phyloP scores from a whole-genome alignment of 768 basidiomycete genomes.

The Kockovaella imperatae region DNA sequence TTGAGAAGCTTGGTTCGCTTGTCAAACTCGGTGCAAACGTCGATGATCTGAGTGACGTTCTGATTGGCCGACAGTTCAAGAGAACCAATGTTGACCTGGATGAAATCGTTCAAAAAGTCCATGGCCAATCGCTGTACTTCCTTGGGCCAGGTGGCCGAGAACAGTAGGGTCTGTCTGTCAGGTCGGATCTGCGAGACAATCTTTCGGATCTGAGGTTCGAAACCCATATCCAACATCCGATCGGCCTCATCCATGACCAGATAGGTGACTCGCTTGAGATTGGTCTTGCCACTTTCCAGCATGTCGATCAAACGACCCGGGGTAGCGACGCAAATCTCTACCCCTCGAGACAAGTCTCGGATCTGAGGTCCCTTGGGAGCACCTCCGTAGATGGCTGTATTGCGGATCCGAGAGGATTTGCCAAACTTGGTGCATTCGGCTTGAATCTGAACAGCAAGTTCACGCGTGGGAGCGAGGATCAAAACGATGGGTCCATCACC shows the following conservation, averaged over 20 bases:
- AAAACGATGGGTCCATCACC: slow-evolving; percentile 97
- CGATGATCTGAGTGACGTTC: slow-evolving; percentile 91
- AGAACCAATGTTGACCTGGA: slow-evolving; percentile 98
- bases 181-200: slow-evolving; percentile 95
- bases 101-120: slow-evolving; percentile 94
- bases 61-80: slow-evolving; percentile 98
- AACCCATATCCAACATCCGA: slow-evolving; percentile 99
- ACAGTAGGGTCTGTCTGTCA: slow-evolving; percentile 97
- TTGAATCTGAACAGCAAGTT: slow-evolving; percentile 97
- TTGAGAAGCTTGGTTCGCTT: slow-evolving; percentile 94
- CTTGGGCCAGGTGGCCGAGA: slow-evolving; percentile 99
- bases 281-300: slow-evolving; percentile 93
- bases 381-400: slow-evolving; percentile 98
- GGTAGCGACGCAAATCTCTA: slow-evolving; percentile 99
- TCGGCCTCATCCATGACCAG: slow-evolving; percentile 99
- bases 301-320: slow-evolving; percentile 98
- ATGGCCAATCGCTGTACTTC: slow-evolving; percentile 96
- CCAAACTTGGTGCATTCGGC: slow-evolving; percentile 98
- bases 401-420: slow-evolving; percentile 79
- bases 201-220: slow-evolving; percentile 98
- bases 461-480: slow-evolving; percentile 93
- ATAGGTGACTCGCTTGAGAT: slow-evolving; percentile 91
- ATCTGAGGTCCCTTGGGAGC: slow-evolving; percentile 98
- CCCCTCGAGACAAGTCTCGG: slow-evolving; percentile 91
- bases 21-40: slow-evolving; percentile 94